These are phyloP conservation scores for Cyclostephanos invisitatus DNA, from an alignment of 108 stramenopile species.

Conservation along the genomic window DNA sequence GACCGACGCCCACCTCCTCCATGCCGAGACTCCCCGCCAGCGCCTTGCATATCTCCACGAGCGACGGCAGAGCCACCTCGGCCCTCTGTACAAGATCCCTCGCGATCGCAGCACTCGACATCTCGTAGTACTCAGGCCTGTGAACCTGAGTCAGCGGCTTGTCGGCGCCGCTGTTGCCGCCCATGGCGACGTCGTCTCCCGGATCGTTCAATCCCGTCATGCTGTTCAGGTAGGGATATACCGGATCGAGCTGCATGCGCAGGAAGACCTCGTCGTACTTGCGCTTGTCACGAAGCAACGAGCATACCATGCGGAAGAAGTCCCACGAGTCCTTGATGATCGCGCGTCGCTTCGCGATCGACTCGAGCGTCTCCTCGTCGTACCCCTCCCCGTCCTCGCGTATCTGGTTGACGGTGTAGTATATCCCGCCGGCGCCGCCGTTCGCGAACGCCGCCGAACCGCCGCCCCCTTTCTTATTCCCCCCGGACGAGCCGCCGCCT, in stretches of 20 bases:
- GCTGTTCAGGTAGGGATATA: constrained; percentile 83
- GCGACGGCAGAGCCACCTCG: constrained; percentile 63
- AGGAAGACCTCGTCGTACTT: constrained; percentile 86
- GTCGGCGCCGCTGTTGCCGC: constrained; percentile 65
- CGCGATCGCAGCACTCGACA: constrained; percentile 66
- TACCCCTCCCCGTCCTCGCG: constrained; percentile 62
- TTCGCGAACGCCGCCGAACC: background rate
- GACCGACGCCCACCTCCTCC: constrained; percentile 84
- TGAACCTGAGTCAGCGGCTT: constrained; percentile 63
- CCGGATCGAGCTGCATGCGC: constrained; percentile 75
- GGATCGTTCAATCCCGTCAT: constrained; percentile 86
- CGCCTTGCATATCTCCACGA: constrained; percentile 88
- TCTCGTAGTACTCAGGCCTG: constrained; percentile 53
- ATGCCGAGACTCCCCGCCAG: constrained; percentile 81
- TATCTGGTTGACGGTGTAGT: constrained; percentile 64
- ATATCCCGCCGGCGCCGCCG: constrained; percentile 39
- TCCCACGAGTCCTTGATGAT: constrained; percentile 91
- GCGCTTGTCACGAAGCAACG: constrained; percentile 67
- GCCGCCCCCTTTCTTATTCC: background rate
- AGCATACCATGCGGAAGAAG: constrained; percentile 87
- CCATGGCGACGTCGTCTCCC: constrained; percentile 52
- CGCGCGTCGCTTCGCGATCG: constrained; percentile 85
- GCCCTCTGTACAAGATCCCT: constrained; percentile 63
- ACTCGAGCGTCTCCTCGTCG: constrained; percentile 80
- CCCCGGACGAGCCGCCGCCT: background rate